Conservation (phyloP, 2,329 filamentous ascomycete species). For the Aspergillaceae sp. region DNA sequence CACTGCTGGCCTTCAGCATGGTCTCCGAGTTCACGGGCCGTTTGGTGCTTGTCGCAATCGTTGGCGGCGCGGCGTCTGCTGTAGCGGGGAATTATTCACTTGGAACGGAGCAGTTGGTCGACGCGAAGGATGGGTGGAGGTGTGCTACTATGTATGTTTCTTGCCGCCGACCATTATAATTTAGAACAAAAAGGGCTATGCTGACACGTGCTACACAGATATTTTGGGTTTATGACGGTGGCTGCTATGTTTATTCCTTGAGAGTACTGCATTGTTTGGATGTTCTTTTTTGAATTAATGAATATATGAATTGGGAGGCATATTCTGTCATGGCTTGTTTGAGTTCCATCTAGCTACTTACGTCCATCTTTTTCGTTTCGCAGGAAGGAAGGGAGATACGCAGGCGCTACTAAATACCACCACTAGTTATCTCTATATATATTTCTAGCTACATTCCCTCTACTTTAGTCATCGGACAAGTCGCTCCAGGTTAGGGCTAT, state of each 20-base stretch:
- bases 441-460: too few relatives aligned
- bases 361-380: too few relatives aligned
- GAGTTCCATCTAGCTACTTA: too few relatives aligned
- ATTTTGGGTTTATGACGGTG: constrained; percentile 33
- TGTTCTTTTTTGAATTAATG: too few relatives aligned
- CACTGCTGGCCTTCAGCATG: constrained; percentile 51
- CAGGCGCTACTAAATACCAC: too few relatives aligned
- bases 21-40: constrained; percentile 50
- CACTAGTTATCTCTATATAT: too few relatives aligned
- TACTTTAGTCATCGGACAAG: too few relatives aligned
- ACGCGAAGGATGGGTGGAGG: constrained; percentile 33
- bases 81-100: constrained; percentile 29
- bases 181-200: background rate
- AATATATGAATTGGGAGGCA: too few relatives aligned
- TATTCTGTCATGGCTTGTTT: too few relatives aligned
- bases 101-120: constrained; percentile 27
- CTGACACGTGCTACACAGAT: constrained; percentile 14
- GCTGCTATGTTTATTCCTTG: constrained; percentile 32
- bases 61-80: constrained; percentile 40
- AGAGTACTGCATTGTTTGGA: constrained; percentile 8
- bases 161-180: background rate
- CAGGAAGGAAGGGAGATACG: too few relatives aligned
- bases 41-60: constrained; percentile 49
- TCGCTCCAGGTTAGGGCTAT: too few relatives aligned
- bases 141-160: constrained; percentile 29